Evolutionary conservation across 768 basidiomycete genomes (phyloP).

Genomic region (Crepidotus variabilis): DNA sequence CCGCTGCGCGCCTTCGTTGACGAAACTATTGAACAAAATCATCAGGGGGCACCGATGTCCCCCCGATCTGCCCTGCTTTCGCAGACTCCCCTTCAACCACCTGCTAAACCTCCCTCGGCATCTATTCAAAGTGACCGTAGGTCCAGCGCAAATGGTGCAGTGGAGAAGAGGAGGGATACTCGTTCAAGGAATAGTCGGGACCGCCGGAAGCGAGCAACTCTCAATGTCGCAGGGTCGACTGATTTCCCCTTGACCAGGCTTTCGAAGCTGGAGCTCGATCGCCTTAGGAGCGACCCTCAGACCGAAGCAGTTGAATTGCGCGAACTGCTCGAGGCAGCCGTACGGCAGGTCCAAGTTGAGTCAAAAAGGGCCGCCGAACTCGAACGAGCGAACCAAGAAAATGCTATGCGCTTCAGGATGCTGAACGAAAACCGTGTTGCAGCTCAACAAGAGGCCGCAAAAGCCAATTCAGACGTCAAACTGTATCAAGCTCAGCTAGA

Average conservation of each 20-base stretch:
- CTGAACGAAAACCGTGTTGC: conserved; percentile 32
- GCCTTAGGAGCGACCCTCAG: conserved; percentile 28
- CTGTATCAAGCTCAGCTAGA: conserved; percentile 37
- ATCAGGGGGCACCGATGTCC: conserved; percentile 16
- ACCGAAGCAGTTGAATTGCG: conserved; percentile 31
- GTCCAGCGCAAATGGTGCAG: not conserved
- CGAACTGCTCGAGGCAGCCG: conserved; percentile 29
- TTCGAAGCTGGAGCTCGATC: conserved; percentile 26
- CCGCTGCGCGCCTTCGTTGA: conserved; percentile 15
- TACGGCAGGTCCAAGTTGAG: conserved; percentile 31
- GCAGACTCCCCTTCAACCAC: conserved; percentile 15
- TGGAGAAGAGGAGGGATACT: conserved; percentile 5
- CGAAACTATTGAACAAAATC: conserved; percentile 16
- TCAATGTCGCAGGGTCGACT: not conserved
- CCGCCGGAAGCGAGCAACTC: conserved; percentile 5
- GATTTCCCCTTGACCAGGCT: conserved; percentile 11
- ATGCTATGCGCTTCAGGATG: conserved; percentile 26
- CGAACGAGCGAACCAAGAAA: conserved; percentile 29
- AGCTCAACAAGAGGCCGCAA: conserved; percentile 34
- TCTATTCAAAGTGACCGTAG: not conserved
- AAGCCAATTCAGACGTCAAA: conserved; percentile 31
- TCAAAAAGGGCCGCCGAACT: conserved; percentile 29
- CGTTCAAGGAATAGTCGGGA: conserved; percentile 3
- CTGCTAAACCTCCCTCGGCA: not conserved
- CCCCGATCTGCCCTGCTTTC: conserved; percentile 24